A percentile compares a stretch with the other conserved stretches of the same genome.
These are phyloP conservation scores for Platanus orientalis DNA, from an alignment of 164 flowering plant genomes.

Conservation along the genomic window DNA sequence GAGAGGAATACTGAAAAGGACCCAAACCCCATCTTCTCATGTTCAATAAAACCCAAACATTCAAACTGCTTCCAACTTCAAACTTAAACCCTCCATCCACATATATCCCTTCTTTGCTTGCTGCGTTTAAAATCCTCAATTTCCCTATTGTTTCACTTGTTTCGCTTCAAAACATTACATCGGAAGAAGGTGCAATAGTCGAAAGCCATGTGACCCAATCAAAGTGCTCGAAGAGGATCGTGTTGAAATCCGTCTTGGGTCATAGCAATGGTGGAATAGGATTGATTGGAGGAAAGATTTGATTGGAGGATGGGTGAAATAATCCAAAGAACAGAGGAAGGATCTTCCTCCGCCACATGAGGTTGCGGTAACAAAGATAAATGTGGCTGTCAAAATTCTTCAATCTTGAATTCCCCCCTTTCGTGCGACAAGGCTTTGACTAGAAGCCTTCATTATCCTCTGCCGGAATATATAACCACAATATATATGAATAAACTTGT, in stretches of 20 bases:
- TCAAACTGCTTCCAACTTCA: neutral
- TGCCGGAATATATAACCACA: too few relatives aligned
- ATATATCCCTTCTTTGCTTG: neutral
- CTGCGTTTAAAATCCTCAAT: neutral
- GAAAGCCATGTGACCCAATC: constrained; percentile 13
- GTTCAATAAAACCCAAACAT: neutral
- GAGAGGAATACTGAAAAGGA: too few relatives aligned
- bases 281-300: constrained; percentile 56
- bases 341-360: constrained; percentile 17
- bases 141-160: neutral
- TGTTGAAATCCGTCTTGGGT: constrained; percentile 44
- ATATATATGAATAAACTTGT: too few relatives aligned
- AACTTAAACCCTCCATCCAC: too few relatives aligned
- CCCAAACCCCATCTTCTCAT: too few relatives aligned
- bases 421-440: constrained; percentile 40
- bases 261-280: constrained; percentile 51
- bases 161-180: neutral
- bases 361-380: neutral
- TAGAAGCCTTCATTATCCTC: too few relatives aligned
- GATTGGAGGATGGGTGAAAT: constrained; percentile 93
- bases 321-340: constrained; percentile 45
- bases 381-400: constrained; percentile 43
- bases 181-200: too few relatives aligned
- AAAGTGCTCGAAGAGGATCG: constrained; percentile 66
- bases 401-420: constrained; percentile 60